Evolutionary conservation across 768 basidiomycete species (phyloP), one percentile per base, ranked within the genome.

Genomic region (Hortiboletus campestris): DNA sequence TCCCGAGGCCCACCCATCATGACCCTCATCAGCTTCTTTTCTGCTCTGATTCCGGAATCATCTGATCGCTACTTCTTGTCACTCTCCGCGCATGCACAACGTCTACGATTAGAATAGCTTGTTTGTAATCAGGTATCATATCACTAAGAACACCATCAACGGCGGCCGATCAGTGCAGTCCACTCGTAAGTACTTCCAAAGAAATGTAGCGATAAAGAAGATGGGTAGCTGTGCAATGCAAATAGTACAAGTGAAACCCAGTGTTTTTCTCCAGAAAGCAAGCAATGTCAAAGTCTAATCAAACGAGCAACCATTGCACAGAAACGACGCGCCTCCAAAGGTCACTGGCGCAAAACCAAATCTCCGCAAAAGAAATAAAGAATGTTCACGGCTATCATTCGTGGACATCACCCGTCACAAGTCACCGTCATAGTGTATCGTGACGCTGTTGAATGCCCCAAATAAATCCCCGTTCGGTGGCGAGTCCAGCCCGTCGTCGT

Each of bases 361-460:
- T 57, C 44, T 41, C 56, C 48, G 46, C 39, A 34, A 48, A 31
- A 47, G 25, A 35, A 32, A 49, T 45, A 38, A 42, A 51, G 51
- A 45, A n/a, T 47, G 19, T n/a, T 29, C 54, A 40, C 46, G 12
- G 36, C 16, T 12, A 31, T 16, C 17, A 32, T 49, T 32, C 16
- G 17, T 13, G n/a, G 13, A 17, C 35, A 20, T 16, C 20, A 19
- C 29, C 6, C 19, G 6, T 68, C 68, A 75, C 57, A 70, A 31
- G 61, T 91, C 89, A 56, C 88, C 91, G 64, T 92, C 91, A 74
- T 93, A 85, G 63, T 89, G 83, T 69, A 89, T 75, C 52, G 94
- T 97, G 67, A 97, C 91, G 72, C 90, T 93, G 66, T 86, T 89
- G 75, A 97, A 97, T 44, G 82, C 88, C 49, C 84, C 86, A 75